Evolutionary conservation across 176 grass and related monocot genomes (phyloP).

Genomic region (Oryza australiensis): DNA sequence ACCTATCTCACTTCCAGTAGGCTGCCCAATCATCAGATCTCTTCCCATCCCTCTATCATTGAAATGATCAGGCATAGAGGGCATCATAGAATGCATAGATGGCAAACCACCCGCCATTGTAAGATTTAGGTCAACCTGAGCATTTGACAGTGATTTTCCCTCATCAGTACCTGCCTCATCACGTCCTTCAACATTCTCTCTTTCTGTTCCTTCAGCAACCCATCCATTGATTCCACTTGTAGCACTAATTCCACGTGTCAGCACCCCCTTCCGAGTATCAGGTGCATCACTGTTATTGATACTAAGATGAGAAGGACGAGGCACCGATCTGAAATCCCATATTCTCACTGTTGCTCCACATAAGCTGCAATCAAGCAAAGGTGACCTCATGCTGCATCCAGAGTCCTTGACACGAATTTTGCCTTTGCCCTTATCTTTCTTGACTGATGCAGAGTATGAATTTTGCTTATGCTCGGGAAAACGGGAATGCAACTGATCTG

Average conservation of each 20-base stretch:
- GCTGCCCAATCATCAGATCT: slow-evolving; percentile 94
- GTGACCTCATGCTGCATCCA: slow-evolving; percentile 74
- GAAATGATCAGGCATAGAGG: slow-evolving; percentile 54
- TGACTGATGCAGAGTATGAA: slow-evolving; percentile 61
- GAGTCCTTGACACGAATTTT: slow-evolving; percentile 69
- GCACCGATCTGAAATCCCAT: slow-evolving; percentile 73
- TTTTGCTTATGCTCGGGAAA: slow-evolving; percentile 51
- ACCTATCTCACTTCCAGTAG: slow-evolving; percentile 89
- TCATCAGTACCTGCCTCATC: slow-evolving; percentile 71
- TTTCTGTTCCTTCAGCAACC: slow-evolving; percentile 55
- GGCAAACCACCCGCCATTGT: slow-evolving; percentile 86
- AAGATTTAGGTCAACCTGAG: slow-evolving; percentile 88
- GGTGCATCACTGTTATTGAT: slow-evolving; percentile 49
- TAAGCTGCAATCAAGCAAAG: slow-evolving; percentile 96
- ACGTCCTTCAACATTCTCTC: slow-evolving; percentile 64
- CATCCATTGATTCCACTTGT: slow-evolving; percentile 88
- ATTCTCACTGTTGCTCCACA: slow-evolving; percentile 92
- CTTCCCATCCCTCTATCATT: slow-evolving; percentile 70
- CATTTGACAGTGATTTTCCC: slow-evolving; percentile 77
- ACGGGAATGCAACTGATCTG: slow-evolving; percentile 39
- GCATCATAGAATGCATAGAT: slow-evolving; percentile 54
- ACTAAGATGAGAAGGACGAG: slow-evolving; percentile 63
- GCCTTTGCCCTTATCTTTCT: slow-evolving; percentile 76
- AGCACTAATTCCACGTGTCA: slow-evolving; percentile 85
- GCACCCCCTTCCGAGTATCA: slow-evolving; percentile 57